Percentiles rank a stretch among this genome's conserved stretches.
phyloP scores from a whole-genome alignment of 345 rosid species.

The Pistacia vera region DNA sequence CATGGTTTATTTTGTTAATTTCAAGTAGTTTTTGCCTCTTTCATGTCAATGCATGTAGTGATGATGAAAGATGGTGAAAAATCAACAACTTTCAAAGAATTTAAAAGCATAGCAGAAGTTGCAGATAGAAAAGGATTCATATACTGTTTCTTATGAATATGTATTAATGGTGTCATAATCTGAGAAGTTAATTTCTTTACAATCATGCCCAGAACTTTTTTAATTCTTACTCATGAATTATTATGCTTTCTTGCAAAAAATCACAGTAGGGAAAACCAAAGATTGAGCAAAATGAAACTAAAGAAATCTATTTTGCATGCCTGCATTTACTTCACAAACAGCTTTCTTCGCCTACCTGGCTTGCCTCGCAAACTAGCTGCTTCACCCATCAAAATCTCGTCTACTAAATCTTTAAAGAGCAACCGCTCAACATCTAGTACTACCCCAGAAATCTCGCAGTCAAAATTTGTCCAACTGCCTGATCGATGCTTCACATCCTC shows the following conservation, averaged over 20 bases:
- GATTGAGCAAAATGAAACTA: background rate
- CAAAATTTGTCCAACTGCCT: slow-evolving; percentile 67
- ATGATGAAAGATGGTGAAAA: background rate
- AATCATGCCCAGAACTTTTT: slow-evolving; percentile 13
- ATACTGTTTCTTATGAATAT: slow-evolving; percentile 16
- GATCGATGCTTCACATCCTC: slow-evolving; percentile 71
- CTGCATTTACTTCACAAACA: slow-evolving; percentile 49
- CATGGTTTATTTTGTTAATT: too few species aligned
- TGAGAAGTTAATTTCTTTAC: slow-evolving; percentile 26
- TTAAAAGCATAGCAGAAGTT: background rate
- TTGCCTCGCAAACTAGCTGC: slow-evolving; percentile 40
- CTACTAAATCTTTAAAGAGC: slow-evolving; percentile 82
- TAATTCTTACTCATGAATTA: slow-evolving; percentile 27
- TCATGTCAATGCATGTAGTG: too few species aligned
- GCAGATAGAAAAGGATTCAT: background rate
- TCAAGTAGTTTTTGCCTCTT: too few species aligned
- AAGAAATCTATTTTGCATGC: slow-evolving; percentile 17
- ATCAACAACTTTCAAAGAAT: background rate
- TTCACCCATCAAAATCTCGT: slow-evolving; percentile 65
- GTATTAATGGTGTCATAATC: slow-evolving; percentile 25
- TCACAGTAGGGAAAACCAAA: background rate
- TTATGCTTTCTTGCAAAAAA: slow-evolving; percentile 17
- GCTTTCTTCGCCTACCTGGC: slow-evolving; percentile 55
- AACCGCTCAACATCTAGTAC: slow-evolving; percentile 78
- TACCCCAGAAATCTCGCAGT: slow-evolving; percentile 51